Percentiles rank a stretch among this genome's conserved stretches.
phyloP scores from a whole-genome alignment of 331 rosid genomes.

The Telfairia occidentalis region DNA sequence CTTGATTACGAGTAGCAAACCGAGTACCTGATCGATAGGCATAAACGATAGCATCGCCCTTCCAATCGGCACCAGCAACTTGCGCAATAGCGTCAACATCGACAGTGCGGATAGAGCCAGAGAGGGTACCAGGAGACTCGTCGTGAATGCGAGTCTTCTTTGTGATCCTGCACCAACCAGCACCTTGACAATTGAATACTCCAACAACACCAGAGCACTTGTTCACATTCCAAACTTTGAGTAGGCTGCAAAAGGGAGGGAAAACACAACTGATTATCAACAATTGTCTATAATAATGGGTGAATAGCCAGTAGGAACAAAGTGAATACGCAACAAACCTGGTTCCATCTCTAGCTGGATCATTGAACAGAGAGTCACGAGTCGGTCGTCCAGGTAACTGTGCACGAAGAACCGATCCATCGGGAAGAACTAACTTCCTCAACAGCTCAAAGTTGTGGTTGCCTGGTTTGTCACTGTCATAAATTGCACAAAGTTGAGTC shows the following conservation, averaged over 20 bases:
- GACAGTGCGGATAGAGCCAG: slow-evolving; percentile 39
- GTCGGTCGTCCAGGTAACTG: slow-evolving; percentile 90
- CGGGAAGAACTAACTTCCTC: slow-evolving; percentile 79
- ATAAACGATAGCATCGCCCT: slow-evolving; percentile 53
- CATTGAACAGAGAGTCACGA: slow-evolving; percentile 67
- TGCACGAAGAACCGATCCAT: slow-evolving; percentile 90
- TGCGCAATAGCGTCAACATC: slow-evolving; percentile 59
- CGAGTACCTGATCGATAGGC: slow-evolving; percentile 50
- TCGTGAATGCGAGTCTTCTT: slow-evolving; percentile 81
- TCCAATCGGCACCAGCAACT: slow-evolving; percentile 65
- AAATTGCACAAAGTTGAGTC: not conserved
- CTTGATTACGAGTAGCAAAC: not conserved
- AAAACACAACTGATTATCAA: not conserved
- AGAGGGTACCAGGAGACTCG: slow-evolving; percentile 62
- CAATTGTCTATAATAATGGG: not conserved
- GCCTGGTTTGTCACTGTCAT: slow-evolving; percentile 79
- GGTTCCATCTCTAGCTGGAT: slow-evolving; percentile 84
- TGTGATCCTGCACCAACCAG: slow-evolving; percentile 85
- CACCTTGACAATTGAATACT: slow-evolving; percentile 95
- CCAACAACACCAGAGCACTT: slow-evolving; percentile 86
- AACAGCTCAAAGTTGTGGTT: slow-evolving; percentile 83
- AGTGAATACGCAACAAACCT: slow-evolving; percentile 33
- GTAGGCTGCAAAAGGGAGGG: slow-evolving; percentile 44
- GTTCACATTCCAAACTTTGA: slow-evolving; percentile 92
- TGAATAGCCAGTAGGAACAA: not conserved